Evolutionary conservation across 352 stramenopile genomes (phyloP).

Genomic region (Phytophthora capsici): DNA sequence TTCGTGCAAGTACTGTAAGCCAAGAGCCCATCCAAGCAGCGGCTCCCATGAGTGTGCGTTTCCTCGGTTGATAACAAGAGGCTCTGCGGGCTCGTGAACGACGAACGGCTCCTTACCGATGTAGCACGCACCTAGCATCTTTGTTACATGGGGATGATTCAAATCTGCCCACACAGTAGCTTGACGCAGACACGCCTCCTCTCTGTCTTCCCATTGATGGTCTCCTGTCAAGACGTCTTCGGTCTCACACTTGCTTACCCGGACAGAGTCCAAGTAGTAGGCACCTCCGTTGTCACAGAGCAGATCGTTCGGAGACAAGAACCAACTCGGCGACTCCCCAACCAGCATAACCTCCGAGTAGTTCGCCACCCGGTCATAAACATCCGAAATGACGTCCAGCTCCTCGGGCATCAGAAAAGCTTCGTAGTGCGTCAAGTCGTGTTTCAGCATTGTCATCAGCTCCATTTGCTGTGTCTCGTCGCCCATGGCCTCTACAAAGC

Average conservation of each 20-base stretch:
- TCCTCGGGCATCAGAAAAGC: slow-evolving; percentile 24
- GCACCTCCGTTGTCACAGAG: slow-evolving; percentile 1
- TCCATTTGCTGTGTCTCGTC: slow-evolving; percentile 36
- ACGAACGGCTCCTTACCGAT: slow-evolving; percentile 37
- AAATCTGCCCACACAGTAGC: slow-evolving; percentile 33
- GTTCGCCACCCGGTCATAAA: slow-evolving; percentile 18
- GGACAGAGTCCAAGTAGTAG: slow-evolving; percentile 32
- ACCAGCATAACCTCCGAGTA: slow-evolving; percentile 31
- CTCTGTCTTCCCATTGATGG: slow-evolving; percentile 23
- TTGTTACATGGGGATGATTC: slow-evolving; percentile 38
- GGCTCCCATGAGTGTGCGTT: slow-evolving; percentile 29
- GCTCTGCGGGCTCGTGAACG: slow-evolving; percentile 26
- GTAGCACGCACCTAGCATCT: slow-evolving; percentile 35
- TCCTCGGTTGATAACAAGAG: slow-evolving; percentile 18
- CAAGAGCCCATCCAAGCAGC: slow-evolving; percentile 34
- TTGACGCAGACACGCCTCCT: slow-evolving; percentile 35
- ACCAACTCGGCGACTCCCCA: slow-evolving; percentile 27
- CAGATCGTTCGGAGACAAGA: slow-evolving; percentile 26
- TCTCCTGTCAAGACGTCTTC: slow-evolving; percentile 16
- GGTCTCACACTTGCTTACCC: slow-evolving; percentile 26
- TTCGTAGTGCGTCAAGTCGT: slow-evolving; percentile 14
- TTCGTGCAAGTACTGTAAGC: slow-evolving; percentile 41
- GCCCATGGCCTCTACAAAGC: slow-evolving; percentile 17
- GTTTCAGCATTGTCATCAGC: slow-evolving; percentile 27
- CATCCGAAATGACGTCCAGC: slow-evolving; percentile 31